phyloP scores from a whole-genome alignment of 441 rosid species.

The Rhodomyrtus psidioides region DNA sequence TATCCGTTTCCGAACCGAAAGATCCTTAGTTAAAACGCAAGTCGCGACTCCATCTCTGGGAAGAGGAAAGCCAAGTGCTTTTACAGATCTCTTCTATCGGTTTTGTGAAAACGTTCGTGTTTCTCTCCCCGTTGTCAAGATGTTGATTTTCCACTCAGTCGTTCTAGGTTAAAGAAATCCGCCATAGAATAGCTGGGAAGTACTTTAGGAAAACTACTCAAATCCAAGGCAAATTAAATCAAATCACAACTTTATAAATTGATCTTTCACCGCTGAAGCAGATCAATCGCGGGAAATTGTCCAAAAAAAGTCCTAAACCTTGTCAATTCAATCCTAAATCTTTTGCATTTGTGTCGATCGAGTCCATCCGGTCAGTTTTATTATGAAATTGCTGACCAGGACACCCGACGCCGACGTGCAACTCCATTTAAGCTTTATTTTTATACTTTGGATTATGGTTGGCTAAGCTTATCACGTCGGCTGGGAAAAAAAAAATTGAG shows the following conservation, averaged over 20 bases:
- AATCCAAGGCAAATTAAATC: background rate
- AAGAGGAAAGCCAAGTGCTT: background rate
- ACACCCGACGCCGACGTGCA: too few species aligned
- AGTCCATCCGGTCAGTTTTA: too few species aligned
- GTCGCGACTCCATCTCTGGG: background rate
- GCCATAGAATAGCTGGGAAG: background rate
- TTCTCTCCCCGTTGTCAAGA: background rate
- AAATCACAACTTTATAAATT: background rate
- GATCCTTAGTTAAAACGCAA: background rate
- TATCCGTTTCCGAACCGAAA: rapidly evolving
- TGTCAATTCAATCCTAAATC: too few species aligned
- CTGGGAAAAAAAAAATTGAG: background rate
- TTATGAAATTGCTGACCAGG: too few species aligned
- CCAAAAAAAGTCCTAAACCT: too few species aligned
- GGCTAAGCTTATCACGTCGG: background rate
- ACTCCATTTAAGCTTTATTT: background rate
- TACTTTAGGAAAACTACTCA: background rate
- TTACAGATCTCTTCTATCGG: background rate
- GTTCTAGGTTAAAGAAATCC: background rate
- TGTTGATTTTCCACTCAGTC: background rate
- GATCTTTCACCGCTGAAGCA: background rate
- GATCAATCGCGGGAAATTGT: background rate
- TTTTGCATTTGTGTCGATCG: too few species aligned
- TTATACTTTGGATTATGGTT: background rate
- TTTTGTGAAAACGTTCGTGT: background rate